A percentile compares a stretch with the other conserved stretches of the same genome.
Evolutionary conservation across 352 stramenopile genomes (phyloP).

Genomic region (Globisporangium nunn): DNA sequence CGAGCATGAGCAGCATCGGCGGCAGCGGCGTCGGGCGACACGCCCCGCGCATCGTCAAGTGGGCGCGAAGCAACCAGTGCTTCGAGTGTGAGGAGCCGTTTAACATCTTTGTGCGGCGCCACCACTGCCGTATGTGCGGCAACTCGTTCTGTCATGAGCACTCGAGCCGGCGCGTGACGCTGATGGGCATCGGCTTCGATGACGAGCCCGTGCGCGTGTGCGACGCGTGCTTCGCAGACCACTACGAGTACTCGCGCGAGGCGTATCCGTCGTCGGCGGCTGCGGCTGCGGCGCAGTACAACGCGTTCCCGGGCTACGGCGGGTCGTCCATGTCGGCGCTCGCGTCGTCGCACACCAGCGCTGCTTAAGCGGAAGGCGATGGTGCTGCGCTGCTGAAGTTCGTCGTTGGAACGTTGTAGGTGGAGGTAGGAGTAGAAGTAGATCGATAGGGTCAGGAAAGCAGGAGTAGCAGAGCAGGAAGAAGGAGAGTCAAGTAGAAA

Average conservation of each 20-base stretch:
- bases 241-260: conserved; percentile 38
- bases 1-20: conserved; percentile 10
- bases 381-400: too few relatives aligned
- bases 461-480: too few relatives aligned
- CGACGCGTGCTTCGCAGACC: conserved; percentile 78
- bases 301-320: conserved; percentile 8
- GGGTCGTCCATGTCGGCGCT: conserved; percentile 7
- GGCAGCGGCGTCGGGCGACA: conserved; percentile 11
- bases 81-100: conserved; percentile 82
- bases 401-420: not conserved
- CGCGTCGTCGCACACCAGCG: conserved; percentile 11
- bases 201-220: conserved; percentile 81
- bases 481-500: not conserved
- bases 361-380: conserved; percentile 3
- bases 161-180: conserved; percentile 63
- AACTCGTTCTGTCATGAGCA: conserved; percentile 86
- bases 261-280: conserved; percentile 7
- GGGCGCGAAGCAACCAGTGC: conserved; percentile 72
- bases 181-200: conserved; percentile 77
- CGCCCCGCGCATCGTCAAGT: conserved; percentile 69
- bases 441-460: too few relatives aligned
- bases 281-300: not conserved
- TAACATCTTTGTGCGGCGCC: conserved; percentile 75
- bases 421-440: not conserved
- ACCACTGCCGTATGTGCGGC: conserved; percentile 85